Percentiles rank a stretch among this genome's conserved stretches.
Conservation (phyloP, 1,284 basidiomycete species). For the Moesziomyces sp. region DNA sequence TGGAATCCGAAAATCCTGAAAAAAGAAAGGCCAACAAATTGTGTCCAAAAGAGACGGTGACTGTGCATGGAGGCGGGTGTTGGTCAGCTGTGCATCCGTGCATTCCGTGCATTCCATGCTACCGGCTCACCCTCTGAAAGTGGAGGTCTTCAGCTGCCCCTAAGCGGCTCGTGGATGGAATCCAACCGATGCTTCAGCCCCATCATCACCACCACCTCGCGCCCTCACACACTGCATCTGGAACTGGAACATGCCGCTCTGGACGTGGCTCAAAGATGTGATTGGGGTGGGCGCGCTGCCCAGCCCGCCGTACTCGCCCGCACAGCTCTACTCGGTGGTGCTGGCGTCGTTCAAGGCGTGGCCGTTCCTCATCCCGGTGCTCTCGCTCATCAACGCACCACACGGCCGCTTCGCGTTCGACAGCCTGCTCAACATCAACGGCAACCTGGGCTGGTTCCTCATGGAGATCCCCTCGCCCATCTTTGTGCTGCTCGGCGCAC, state of each 20-base stretch:
- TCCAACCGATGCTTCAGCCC: neutral
- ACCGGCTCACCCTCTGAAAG: neutral
- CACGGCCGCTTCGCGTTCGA: conserved; percentile 77
- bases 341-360: conserved; percentile 68
- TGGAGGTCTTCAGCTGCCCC: neutral
- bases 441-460: conserved; percentile 77
- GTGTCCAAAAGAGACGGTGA: neutral
- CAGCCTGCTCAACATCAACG: conserved; percentile 57
- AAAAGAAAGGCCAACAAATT: neutral
- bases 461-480: conserved; percentile 86
- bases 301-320: conserved; percentile 43
- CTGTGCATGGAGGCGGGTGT: neutral
- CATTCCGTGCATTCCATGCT: neutral
- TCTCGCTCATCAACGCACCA: conserved; percentile 74
- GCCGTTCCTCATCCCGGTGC: conserved; percentile 69
- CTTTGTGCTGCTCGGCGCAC: conserved; percentile 69
- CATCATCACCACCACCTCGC: neutral
- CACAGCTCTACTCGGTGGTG: conserved; percentile 52
- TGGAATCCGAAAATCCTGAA: neutral
- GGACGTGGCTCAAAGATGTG: conserved; percentile 42
- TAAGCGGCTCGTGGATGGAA: conserved; percentile 1
- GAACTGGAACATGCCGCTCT: conserved; percentile 14
- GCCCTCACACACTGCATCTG: neutral
- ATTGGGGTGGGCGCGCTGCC: conserved; percentile 37
- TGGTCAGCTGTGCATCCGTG: conserved; percentile 7